Evolutionary conservation across 805 yeast genomes (phyloP).

Genomic region (Grigorovia transvaalensis): DNA sequence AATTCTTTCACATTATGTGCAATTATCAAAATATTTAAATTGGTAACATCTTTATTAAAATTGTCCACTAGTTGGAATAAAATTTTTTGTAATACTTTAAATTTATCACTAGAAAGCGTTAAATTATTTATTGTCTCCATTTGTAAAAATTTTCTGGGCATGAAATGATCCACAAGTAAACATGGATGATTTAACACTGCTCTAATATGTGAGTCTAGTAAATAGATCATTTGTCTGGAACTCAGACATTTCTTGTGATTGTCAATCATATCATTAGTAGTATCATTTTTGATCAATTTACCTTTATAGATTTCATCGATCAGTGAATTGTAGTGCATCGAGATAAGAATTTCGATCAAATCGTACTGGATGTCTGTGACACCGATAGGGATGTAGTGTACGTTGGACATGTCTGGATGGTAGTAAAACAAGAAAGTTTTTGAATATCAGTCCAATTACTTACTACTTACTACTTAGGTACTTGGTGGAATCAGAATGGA

Average conservation of each 20-base stretch:
- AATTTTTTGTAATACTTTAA: constrained; percentile 42
- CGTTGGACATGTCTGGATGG: background rate
- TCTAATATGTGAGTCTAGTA: constrained; percentile 32
- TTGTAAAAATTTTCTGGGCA: constrained; percentile 56
- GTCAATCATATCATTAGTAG: background rate
- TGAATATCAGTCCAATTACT: no score
- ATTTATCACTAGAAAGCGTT: constrained; percentile 48
- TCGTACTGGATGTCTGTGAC: constrained; percentile 36
- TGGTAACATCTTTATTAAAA: constrained; percentile 7
- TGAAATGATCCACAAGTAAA: constrained; percentile 63
- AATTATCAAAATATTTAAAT: constrained; percentile 32
- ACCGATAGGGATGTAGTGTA: constrained; percentile 32
- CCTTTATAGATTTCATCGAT: background rate
- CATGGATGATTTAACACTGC: constrained; percentile 58
- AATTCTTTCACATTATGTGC: constrained; percentile 58
- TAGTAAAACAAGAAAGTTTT: no score
- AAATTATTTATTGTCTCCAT: constrained; percentile 54
- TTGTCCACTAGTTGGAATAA: constrained; percentile 17
- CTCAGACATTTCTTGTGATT: constrained; percentile 16
- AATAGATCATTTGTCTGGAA: constrained; percentile 26
- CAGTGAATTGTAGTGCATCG: constrained; percentile 33
- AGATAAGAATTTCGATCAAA: constrained; percentile 34
- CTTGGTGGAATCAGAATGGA: no score
- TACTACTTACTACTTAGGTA: no score
- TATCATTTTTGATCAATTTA: background rate